These are phyloP conservation scores for Fusarium pseudonygamai DNA, from an alignment of 2,329 filamentous ascomycete species.

Conservation along the genomic window DNA sequence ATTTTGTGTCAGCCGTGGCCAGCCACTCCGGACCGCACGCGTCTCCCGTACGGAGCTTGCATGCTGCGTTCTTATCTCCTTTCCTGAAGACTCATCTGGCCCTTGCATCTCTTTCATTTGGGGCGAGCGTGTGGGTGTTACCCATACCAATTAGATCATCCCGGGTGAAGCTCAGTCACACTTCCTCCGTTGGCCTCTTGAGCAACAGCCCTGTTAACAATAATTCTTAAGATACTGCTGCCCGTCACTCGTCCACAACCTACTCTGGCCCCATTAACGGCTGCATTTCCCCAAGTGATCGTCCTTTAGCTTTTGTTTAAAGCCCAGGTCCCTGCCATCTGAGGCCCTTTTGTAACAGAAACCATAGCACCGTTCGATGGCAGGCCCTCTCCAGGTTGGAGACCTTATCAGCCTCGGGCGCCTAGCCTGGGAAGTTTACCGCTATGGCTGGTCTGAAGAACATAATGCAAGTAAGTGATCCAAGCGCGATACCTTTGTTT, in stretches of 20 bases:
- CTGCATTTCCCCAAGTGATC: background rate
- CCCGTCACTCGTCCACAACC: background rate
- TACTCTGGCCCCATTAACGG: background rate
- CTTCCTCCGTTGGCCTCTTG: conserved; percentile 2
- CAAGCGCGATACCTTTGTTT: background rate
- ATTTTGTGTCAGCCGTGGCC: conserved; percentile 23
- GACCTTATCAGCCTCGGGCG: conserved; percentile 46
- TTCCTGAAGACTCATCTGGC: conserved; percentile 8
- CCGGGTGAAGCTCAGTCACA: background rate
- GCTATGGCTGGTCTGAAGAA: conserved; percentile 46
- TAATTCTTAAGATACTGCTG: conserved; percentile 18
- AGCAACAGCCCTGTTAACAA: background rate
- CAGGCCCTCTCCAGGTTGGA: conserved; percentile 43
- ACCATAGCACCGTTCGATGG: conserved; percentile 30
- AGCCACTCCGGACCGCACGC: conserved; percentile 20
- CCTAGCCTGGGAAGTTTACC: conserved; percentile 48
- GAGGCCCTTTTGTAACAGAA: background rate
- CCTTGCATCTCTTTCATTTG: conserved; percentile 17
- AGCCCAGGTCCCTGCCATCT: background rate
- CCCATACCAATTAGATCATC: conserved; percentile 7
- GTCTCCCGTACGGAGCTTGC: conserved; percentile 7
- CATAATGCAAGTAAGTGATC: conserved; percentile 46
- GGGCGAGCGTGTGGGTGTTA: background rate
- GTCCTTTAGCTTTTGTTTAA: background rate
- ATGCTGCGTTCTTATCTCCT: conserved; percentile 12